Evolutionary conservation across 768 basidiomycete genomes (phyloP), one percentile per base, ranked within the genome.

Genomic region (Udeniomyces megalosporus): DNA sequence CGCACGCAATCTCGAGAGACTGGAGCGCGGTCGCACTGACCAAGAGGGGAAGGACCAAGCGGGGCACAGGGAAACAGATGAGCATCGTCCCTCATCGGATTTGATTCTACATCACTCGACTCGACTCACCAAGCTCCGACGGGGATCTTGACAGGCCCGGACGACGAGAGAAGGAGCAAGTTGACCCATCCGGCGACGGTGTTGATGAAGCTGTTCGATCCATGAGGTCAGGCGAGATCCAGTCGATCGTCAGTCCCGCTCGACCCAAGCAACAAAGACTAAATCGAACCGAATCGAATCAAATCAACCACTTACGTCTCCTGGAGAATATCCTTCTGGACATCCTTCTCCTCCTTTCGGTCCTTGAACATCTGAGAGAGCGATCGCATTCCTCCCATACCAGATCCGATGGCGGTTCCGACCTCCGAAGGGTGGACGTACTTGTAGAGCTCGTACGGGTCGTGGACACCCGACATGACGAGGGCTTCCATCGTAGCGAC

Each of bases 101-200:
- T n/a, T n/a, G n/a, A n/a, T n/a, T n/a, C n/a, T 52, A 38, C 42
- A 26, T 31, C 34, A 22, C 20, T 12, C 5, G 20, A 26, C 8
- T 42, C 38, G 2, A 73, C 82, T 70, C 71, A 89, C 88, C 95
- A 99, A 64, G 95, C 95, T 62, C 95, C 95, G 64, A 99, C 95
- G 57, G 95, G 95, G 69, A 97, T 95, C 78, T 99, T 99, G 74
- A 99, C 86, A 2, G 95, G 95, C 49, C 95, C 95, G 68, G 87
- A 88, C 1, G 95, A 93, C 0, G 95, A 99, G 74, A 99, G 76
- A 3, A 99, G 79, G 17, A 99, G 78, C 32, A 99, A 74, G 74
- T 99, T 97, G 70, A 97, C 80, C 95, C 95, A 99, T 50, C 93
- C 93, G 62, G 93, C 92, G 47, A 91, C 91, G 2, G 91, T 96